Base-by-base conservation (phyloP, 2,329 filamentous ascomycete species). In the Bipolaris cookei region DNA sequence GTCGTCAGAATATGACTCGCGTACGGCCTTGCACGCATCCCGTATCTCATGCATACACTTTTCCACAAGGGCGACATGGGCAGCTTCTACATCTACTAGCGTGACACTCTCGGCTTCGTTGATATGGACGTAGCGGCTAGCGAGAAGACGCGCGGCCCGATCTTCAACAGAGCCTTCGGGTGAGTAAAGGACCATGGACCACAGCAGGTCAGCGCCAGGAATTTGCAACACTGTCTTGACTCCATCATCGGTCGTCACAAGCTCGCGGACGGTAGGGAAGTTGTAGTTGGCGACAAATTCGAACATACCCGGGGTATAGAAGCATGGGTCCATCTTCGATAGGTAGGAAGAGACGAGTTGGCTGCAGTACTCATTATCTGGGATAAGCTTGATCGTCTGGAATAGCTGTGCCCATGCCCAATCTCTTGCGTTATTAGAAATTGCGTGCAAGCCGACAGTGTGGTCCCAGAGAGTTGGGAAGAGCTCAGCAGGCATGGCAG, bases 151-250 rank as follows among this genome's bases (percentile, higher is more conserved):
- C 28, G 90, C 92, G 1, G 91, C 89, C 50, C 82, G 78, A 18
- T 83, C 82, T 63, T 91, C 90, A 45, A 96, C 87, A 0, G 82
- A 84, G 35, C 83, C 79, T 35, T 84, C 80, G 4, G 87, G 86
- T 1, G 90, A 87, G 14, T 85, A 88, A 51, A 96, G 79, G 32
- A 94, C 86, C 66, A 97, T 86, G 21, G 87, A 86, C 93, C 93
- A 97, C n/a, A 97, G 79, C 55, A 92, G 84, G 65, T 95, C 90
- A 61, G 81, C 80, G 6, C 82, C 81, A 3, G 81, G 84, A 59
- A 80, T 83, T 63, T 83, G 79, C 25, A 85, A 71, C 10, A 81
- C 77, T 14, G 49, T 58, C 8, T 62, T 62, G 3, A 68, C 64
- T 38, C 63, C 64, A 16, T 65, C 56, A 6, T 64, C 56, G 1